Evolutionary conservation across 2,329 filamentous ascomycete genomes (phyloP), one percentile per base, ranked within the genome.

Genomic region (Hypoxylon sp.): DNA sequence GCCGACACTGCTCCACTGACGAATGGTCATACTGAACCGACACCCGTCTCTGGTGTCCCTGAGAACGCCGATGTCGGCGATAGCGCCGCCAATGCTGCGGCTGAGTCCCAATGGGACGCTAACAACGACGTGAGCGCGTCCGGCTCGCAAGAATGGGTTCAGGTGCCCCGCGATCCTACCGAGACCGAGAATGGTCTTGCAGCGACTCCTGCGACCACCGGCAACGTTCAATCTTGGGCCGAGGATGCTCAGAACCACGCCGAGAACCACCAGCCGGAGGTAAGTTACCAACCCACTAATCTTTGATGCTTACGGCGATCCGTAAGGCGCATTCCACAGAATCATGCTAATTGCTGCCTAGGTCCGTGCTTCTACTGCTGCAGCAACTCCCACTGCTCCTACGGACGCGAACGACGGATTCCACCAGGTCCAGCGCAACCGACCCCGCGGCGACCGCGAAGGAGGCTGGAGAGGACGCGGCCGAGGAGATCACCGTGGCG

Each of bases 191-290:
- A 85, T 37, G 88, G 87, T 37, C 77, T 88, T 43, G 80, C 84
- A 48, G 87, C 88, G 25, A 88, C 87, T n/a, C 86, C 88, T 48
- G 88, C 87, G 5, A 81, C 82, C 7, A 78, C 81, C 39, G 76
- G 80, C 58, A 84, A 85, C 73, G 83, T 84, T 29, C 88, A 91
- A 75, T 93, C 90, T 73, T 96, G 92, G 92, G 92, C 92, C 25
- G 93, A 97, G 74, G 92, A 96, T 92, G 92, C 92, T 27, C 93
- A 97, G 74, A 92, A 96, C 65, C 87, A 91, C 72, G 87, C 90
- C 16, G 87, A 89, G 64, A 78, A 77, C 59, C 77, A 77, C 58
- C 77, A 77, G 37, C 70, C 78, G 29, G 80, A 83, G 75, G 83
- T 86, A 76, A 71, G 81, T 74, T 23, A 25, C 41, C 45, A 21